These are phyloP conservation scores for Endocladia muricata DNA, from an alignment of 31 red algal species.

Conservation along the genomic window DNA sequence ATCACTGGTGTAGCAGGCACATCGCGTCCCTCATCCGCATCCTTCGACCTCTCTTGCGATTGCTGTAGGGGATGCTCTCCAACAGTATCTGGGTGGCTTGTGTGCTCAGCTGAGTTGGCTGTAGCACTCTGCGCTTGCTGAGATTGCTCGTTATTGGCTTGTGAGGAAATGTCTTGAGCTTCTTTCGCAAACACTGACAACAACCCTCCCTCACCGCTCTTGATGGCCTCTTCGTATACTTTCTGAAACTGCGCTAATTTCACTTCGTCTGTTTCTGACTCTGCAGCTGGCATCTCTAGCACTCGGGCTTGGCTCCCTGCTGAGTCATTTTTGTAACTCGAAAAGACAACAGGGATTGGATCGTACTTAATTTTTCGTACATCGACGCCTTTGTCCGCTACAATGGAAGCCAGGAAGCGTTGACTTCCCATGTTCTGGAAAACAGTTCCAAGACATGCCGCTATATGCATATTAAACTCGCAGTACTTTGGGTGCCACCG, in stretches of 20 bases:
- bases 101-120: no score
- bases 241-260: slow-evolving; percentile 12
- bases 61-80: no score
- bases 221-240: slow-evolving; percentile 8
- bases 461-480: slow-evolving; percentile 39
- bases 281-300: slow-evolving; percentile 30
- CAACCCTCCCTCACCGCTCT: slow-evolving; percentile 2
- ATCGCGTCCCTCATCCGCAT: no score
- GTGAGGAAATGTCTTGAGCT: slow-evolving; percentile 7
- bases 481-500: slow-evolving; percentile 59
- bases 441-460: slow-evolving; percentile 45
- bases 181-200: slow-evolving; percentile 27
- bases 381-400: slow-evolving; percentile 29
- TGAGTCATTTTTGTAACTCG: slow-evolving; percentile 38
- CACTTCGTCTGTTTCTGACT: slow-evolving; percentile 21
- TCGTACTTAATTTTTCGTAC: slow-evolving; percentile 10
- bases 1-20: no score
- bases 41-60: no score
- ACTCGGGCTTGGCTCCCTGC: not conserved
- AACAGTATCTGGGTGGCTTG: no score
- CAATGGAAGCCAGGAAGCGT: slow-evolving; percentile 24
- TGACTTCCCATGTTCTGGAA: slow-evolving; percentile 58
- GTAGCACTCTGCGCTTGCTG: not conserved
- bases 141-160: not conserved
- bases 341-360: slow-evolving; percentile 24